Base-by-base conservation (phyloP, 2,329 filamentous ascomycete species). In the Arthrobotrys musiformis region DNA sequence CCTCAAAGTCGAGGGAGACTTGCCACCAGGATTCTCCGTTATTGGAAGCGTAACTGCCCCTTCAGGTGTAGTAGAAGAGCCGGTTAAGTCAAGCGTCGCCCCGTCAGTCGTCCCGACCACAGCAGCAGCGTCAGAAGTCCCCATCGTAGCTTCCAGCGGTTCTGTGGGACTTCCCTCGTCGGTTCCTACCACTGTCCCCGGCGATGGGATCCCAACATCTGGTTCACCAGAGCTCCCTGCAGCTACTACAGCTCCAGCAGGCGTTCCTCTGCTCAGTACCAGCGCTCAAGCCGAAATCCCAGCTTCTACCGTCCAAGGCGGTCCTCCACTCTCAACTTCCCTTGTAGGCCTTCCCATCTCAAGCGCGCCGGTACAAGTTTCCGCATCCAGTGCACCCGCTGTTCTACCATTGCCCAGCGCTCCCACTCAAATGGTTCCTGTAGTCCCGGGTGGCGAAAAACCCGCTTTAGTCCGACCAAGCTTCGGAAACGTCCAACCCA, bases 21-120 rank as follows among this genome's bases (percentile, higher is more conserved):
- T 76, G 7, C 72, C 72, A 40, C 72, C 72, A 26, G 72, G 72
- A 17, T 76, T 76, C 40, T 48, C 72, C 15, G 24, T 69, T 3
- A 50, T 69, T 24, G 56, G 22, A 52, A 46, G 19, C 15, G 54
- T 37, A 7, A 17, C 46, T 48, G 30, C 56, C 15, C 44, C 48
- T 33, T 37, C 70, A 3, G 58, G 54, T 26, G 30, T 58, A 9
- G 11, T 24, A 15, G 54, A 8, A 24, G 17, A 58, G 19, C 54
- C 44, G 1, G 58, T 19, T 50, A 13, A 15, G 15, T 19, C 60
- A 6, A 24, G 37, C 19, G 17, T 54, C 30, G 44, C 54, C 9
- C 42, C 66, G 26, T 24, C 64, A 22, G 44, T 7, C 9, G 17
- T n/a, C 15, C 63, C 64, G 42, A 37, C 15, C 11, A 28, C n/a